Evolutionary conservation across 148 eudicot genomes (phyloP).

Genomic region (Persicaria tinctoria): DNA sequence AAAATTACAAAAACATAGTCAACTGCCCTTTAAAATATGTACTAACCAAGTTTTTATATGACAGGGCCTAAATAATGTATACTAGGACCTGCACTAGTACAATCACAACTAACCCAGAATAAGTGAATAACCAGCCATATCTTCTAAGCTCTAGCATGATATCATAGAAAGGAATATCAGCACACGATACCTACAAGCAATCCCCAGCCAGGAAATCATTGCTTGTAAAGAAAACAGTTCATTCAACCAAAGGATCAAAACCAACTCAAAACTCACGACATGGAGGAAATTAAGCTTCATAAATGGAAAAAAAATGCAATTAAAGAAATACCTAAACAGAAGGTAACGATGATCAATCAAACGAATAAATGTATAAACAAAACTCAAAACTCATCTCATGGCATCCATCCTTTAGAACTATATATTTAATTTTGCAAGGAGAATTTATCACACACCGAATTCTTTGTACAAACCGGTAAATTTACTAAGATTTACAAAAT

Average conservation of each 20-base stretch:
- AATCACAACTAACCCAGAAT: background rate
- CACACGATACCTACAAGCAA: background rate
- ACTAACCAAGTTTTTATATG: background rate
- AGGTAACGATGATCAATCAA: background rate
- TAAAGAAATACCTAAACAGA: background rate
- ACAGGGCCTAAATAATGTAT: background rate
- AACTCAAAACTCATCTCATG: background rate
- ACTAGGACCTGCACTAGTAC: background rate
- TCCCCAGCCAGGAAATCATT: background rate
- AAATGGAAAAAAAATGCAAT: background rate
- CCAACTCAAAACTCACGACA: background rate
- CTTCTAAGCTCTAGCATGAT: background rate
- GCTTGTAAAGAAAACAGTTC: background rate
- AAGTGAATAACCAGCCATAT: background rate
- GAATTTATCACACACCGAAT: background rate
- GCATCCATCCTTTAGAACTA: background rate
- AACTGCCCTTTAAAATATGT: too few relatives aligned
- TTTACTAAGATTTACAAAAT: background rate
- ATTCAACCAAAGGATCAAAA: background rate
- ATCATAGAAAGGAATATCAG: background rate
- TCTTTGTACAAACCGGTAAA: background rate
- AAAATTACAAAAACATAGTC: too few relatives aligned
- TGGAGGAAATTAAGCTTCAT: background rate
- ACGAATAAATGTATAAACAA: background rate
- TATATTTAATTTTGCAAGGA: background rate